Evolutionary conservation across 2,329 filamentous ascomycete species (phyloP), one percentile per base, ranked within the genome.

Genomic region (Paracoccidioides brasiliensis): DNA sequence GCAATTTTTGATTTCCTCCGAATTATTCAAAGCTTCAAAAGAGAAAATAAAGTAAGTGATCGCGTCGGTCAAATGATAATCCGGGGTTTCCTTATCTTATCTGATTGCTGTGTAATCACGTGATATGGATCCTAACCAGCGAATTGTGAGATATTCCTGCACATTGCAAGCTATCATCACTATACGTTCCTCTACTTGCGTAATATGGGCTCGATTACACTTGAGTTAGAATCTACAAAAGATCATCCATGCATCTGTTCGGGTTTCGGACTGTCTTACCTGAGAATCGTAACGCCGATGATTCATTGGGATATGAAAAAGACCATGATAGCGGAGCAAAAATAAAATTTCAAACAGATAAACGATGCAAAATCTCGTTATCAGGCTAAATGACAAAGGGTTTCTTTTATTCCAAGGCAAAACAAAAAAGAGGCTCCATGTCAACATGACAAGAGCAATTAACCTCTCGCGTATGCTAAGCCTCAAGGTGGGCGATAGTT

Each of bases 21-120:
- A 38, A 38, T 38, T 37, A 38, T 56, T 56, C 58, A 56, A 58
- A 56, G 65, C 61, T 64, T 62, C 60, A 58, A 58, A 58, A 50
- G 56, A 32, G 35, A n/a, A n/a, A n/a, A 7, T 15, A n/a, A n/a
- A n/a, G 5, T 15, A 32, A 8, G 12, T 30, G 30, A 43, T 35
- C 32, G 32, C 15, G 2, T 40, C 44, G 50, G 50, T 32, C 28
- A 52, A 52, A 49, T 4, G 44, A 54, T 54, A 46, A 45, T 54
- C 53, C 45, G 43, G 10, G 22, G 1, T 1, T 22, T 22, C 3
- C 53, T 41, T 54, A 54, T 54, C 44, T 54, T 46, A 54, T 54
- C 53, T 35, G 52, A 54, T 6, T 4, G 10, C 0, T 22, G 7
- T 3, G 1, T 15, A 53, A 22, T 44, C 28, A 53, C 40, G 40